Evolutionary conservation across 805 yeast genomes (phyloP), one percentile per base, ranked within the genome.

Genomic region (Myxozyma mucilagina): DNA sequence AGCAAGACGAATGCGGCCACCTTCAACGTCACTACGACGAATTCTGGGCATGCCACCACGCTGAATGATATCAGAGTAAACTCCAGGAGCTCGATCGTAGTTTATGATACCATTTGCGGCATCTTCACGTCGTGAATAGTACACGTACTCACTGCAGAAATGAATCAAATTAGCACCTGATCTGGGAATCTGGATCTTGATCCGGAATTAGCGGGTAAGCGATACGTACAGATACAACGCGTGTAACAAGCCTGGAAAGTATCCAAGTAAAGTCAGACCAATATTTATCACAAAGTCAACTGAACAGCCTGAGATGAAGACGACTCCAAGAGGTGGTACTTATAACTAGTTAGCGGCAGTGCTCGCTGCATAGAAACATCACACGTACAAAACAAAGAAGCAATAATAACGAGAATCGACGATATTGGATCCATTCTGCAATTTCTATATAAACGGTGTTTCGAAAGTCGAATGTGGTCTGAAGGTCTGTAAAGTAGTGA

Each of bases 211-310:
- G 32, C n/a, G 20, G 49, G 16, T 36, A 31, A 31, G 48, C 6
- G 42, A n/a, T 4, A 61, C 66, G 36, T 48, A 61, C 66, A 63
- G 62, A 44, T 63, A 63, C 39, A 63, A 48, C 6, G 67, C 67
- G 34, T 63, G 67, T 13, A 63, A 56, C 10, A 63, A 57, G 4
- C 89, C 90, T 1, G 90, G 90, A 47, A 86, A 72, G 69, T 82
- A 85, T 35, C 89, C 89, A 59, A 86, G 76, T 56, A 82, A 65
- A 4, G 89, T 84, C 68, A 86, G 79, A 38, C 84, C 68, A 44
- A 84, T 73, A 70, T 85, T 86, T 64, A 86, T 59, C 31, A 79
- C 67, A 29, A 80, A 71, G 47, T 87, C 89, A 32, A 75, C 70
- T 2, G 87, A 78, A 68, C 84, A 84, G 16, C 67, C 67, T 3